These are phyloP conservation scores for Solanum hybrid DNA, from an alignment of 305 asterid species.

Conservation along the genomic window DNA sequence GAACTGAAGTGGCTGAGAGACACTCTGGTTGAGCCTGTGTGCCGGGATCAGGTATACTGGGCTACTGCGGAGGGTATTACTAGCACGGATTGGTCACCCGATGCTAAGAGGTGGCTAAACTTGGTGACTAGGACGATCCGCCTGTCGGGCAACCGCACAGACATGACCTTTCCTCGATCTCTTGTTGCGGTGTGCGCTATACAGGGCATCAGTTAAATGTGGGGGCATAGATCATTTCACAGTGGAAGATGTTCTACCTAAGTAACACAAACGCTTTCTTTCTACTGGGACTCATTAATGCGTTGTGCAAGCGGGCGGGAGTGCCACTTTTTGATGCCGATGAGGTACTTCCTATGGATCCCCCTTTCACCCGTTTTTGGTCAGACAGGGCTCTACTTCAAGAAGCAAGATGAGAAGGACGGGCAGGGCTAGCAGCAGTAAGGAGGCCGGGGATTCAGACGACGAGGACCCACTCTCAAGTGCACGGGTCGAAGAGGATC, in stretches of 20 bases:
- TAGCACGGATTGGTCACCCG: neutral
- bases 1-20: neutral
- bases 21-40: neutral
- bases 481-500: neutral
- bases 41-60: neutral
- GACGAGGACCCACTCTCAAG: neutral
- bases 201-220: no score
- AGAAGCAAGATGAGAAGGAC: neutral
- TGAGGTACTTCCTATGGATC: neutral
- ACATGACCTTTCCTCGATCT: neutral
- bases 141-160: neutral
- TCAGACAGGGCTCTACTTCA: neutral
- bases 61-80: neutral
- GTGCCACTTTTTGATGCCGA: neutral
- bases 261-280: no score
- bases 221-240: neutral
- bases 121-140: neutral
- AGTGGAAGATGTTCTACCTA: neutral
- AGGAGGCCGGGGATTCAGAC: neutral
- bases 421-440: neutral
- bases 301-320: neutral
- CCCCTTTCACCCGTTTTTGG: neutral
- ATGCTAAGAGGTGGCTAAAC: neutral
- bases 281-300: neutral
- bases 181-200: neutral